phyloP scores from a whole-genome alignment of 1,139 yeast genomes.

The Cylindricascospora bacillispora region DNA sequence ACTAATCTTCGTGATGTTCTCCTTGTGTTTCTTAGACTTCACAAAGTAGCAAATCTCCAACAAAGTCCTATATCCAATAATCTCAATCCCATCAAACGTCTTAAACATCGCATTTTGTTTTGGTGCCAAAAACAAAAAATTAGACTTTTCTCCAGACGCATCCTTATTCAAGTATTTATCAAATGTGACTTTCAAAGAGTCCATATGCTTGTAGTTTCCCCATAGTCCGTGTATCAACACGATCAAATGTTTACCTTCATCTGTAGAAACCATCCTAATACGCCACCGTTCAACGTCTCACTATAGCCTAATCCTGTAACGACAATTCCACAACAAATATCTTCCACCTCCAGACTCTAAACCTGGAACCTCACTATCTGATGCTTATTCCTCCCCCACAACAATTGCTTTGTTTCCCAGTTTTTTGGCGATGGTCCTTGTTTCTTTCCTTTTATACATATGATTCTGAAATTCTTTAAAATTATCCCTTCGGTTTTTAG shows the following conservation, averaged over 20 bases:
- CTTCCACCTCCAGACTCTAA: too few relatives aligned
- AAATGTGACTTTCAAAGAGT: conserved; percentile 43
- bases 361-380: too few relatives aligned
- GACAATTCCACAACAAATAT: too few relatives aligned
- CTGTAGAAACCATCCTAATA: conserved; percentile 5
- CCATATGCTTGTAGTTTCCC: conserved; percentile 73
- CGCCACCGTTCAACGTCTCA: too few relatives aligned
- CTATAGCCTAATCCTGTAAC: too few relatives aligned
- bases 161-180: conserved; percentile 30
- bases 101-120: conserved; percentile 59
- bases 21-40: conserved; percentile 27
- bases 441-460: too few relatives aligned
- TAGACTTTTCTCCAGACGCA: conserved; percentile 31
- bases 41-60: conserved; percentile 45
- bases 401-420: too few relatives aligned
- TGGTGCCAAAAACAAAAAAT: conserved; percentile 49
- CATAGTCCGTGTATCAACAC: conserved; percentile 81
- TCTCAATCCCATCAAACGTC: conserved; percentile 74
- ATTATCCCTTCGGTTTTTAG: too few relatives aligned
- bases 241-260: conserved; percentile 43
- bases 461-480: too few relatives aligned
- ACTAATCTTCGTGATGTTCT: conserved; percentile 32
- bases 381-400: too few relatives aligned
- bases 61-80: conserved; percentile 58
- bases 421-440: too few relatives aligned